Percentiles rank a stretch among this genome's conserved stretches.
These are phyloP conservation scores for Phylloporus scabripes DNA, from an alignment of 768 basidiomycete species.

Conservation along the genomic window DNA sequence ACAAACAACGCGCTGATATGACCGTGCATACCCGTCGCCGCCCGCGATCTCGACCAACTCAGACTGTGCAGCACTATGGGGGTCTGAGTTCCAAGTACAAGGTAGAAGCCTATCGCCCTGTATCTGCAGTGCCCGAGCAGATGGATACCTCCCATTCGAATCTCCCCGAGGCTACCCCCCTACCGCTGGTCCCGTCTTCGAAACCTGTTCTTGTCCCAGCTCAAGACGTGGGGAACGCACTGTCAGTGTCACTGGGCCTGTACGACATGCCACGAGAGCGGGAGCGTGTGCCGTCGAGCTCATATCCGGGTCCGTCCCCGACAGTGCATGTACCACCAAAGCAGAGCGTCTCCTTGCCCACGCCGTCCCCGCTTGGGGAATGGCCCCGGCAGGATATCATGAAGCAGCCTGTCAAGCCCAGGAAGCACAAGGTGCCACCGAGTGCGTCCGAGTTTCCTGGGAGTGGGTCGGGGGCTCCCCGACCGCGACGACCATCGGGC, in stretches of 20 bases:
- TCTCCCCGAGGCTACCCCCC: conserved; percentile 24
- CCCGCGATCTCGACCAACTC: conserved; percentile 33
- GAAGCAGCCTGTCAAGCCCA: conserved; percentile 18
- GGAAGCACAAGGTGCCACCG: conserved; percentile 12
- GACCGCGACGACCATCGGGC: conserved; percentile 31
- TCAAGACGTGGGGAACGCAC: neutral
- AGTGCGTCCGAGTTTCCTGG: conserved; percentile 23
- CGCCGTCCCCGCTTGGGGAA: conserved; percentile 45
- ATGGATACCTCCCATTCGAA: conserved; percentile 13
- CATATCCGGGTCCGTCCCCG: conserved; percentile 32
- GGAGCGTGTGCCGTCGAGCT: conserved; percentile 19
- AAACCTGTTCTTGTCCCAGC: conserved; percentile 12
- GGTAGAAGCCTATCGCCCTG: conserved; percentile 42
- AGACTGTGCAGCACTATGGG: conserved; percentile 29
- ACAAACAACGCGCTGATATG: conserved; percentile 31
- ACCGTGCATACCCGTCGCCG: conserved; percentile 40
- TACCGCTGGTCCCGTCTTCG: conserved; percentile 18
- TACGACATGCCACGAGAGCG: conserved; percentile 6
- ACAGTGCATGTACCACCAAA: conserved; percentile 4
- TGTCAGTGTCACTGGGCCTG: conserved; percentile 10
- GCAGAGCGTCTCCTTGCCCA: conserved; percentile 18
- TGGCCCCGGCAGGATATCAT: conserved; percentile 48
- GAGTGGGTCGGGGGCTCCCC: conserved; percentile 14
- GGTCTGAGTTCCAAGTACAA: conserved; percentile 41
- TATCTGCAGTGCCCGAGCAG: conserved; percentile 17